Evolutionary conservation across 805 yeast genomes (phyloP).

Genomic region (Schwanniomyces vanrijiae): DNA sequence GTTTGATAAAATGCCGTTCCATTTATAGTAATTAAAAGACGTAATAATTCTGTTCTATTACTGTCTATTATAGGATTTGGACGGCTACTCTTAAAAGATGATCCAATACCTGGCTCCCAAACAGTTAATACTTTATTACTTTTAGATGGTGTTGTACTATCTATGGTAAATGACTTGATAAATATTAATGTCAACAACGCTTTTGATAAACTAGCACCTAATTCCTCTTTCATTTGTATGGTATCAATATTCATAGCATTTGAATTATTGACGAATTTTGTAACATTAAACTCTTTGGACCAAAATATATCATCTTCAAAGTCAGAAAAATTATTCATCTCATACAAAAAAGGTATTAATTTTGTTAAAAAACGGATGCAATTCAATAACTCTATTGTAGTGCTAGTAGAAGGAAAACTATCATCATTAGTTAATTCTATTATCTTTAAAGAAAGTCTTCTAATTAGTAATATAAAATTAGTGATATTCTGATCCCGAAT

Average conservation of each 20-base stretch:
- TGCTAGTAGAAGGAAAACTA: slow-evolving; percentile 10
- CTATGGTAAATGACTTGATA: slow-evolving; percentile 55
- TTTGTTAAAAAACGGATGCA: slow-evolving; percentile 66
- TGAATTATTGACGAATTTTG: slow-evolving; percentile 13
- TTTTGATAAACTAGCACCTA: slow-evolving; percentile 38
- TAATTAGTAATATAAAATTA: slow-evolving; percentile 57
- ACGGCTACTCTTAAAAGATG: slow-evolving; percentile 25
- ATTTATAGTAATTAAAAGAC: slow-evolving; percentile 58
- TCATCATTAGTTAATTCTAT: slow-evolving; percentile 16
- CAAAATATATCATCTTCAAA: slow-evolving; percentile 30
- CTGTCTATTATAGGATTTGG: slow-evolving; percentile 46
- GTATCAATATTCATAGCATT: slow-evolving; percentile 2
- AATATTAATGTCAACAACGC: slow-evolving; percentile 48
- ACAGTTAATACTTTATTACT: slow-evolving; percentile 16
- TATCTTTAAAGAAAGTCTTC: slow-evolving; percentile 23
- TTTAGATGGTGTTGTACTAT: slow-evolving; percentile 5
- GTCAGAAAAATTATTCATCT: slow-evolving; percentile 30
- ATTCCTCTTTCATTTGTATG: slow-evolving; percentile 12
- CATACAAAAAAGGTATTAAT: slow-evolving; percentile 67
- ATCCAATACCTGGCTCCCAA: slow-evolving; percentile 85
- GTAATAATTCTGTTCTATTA: slow-evolving; percentile 66
- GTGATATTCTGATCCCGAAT: slow-evolving; percentile 57
- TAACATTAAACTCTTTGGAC: slow-evolving; percentile 46
- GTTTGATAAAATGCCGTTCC: slow-evolving; percentile 60
- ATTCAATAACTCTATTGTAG: slow-evolving; percentile 46